Conservation (phyloP, 345 rosid species). For the Sapria himalayana region DNA sequence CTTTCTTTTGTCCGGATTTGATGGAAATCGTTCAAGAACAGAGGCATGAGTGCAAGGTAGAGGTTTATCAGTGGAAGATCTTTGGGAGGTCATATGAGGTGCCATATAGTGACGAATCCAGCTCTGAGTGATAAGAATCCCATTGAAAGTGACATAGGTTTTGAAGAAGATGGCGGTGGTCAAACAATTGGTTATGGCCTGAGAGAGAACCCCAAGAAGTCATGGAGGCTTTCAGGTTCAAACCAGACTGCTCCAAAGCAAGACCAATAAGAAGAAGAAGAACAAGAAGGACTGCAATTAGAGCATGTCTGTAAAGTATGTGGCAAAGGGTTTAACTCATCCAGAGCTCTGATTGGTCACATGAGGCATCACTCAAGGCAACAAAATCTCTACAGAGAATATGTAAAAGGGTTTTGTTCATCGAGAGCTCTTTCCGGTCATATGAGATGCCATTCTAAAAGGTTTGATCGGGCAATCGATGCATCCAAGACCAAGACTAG, state of each 20-base stretch:
- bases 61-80: constrained; percentile 45
- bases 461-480: constrained; percentile 2
- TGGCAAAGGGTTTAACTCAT: constrained; percentile 17
- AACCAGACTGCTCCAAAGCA: constrained; percentile 3
- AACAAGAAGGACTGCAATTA: too few species aligned
- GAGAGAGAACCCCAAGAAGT: constrained; percentile 49
- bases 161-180: constrained; percentile 9
- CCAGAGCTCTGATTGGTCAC: constrained; percentile 28
- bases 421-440: constrained; percentile 17
- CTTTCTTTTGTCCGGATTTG: too few species aligned
- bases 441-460: constrained; percentile 12
- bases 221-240: constrained; percentile 23
- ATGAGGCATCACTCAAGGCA: constrained; percentile 28
- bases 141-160: constrained; percentile 8
- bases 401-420: constrained; percentile 27
- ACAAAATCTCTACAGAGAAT: constrained; percentile 22
- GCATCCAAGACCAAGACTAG: constrained; percentile 10
- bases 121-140: constrained; percentile 6
- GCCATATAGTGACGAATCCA: constrained; percentile 21
- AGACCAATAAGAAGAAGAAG: too few species aligned
- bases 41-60: constrained; percentile 37
- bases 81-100: constrained; percentile 63
- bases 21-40: constrained; percentile 18
- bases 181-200: constrained; percentile 21
- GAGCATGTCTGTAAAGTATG: constrained; percentile 15